Conservation (phyloP, 208 protist genomes). For the Trypanosoma vivax region DNA sequence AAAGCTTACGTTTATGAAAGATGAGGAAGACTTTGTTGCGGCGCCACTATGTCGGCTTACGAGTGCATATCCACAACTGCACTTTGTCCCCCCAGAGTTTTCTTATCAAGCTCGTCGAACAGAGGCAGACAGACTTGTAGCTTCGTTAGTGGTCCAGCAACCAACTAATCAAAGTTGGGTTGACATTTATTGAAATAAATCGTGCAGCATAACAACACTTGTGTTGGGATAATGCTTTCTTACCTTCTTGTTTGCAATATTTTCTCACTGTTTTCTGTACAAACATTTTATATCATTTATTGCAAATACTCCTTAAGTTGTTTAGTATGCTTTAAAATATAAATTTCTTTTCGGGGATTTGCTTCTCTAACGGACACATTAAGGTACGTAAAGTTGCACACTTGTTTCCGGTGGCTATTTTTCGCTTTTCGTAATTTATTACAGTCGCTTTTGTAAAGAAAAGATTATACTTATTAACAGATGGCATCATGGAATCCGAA, state of each 20-base stretch:
- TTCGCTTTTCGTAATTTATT: constrained; percentile 7
- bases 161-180: constrained; percentile 8
- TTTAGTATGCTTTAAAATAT: no score
- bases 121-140: constrained; percentile 14
- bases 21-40: neutral
- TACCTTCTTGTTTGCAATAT: neutral
- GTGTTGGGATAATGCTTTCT: neutral
- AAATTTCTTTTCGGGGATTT: no score
- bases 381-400: no score
- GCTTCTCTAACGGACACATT: no score
- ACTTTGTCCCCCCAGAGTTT: constrained; percentile 15
- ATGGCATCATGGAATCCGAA: constrained; percentile 27
- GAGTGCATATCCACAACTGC: constrained; percentile 5
- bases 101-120: constrained; percentile 11
- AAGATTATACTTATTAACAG: neutral
- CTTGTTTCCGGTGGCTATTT: neutral
- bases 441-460: constrained; percentile 3
- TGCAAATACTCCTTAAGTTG: no score
- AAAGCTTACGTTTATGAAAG: constrained; percentile 1
- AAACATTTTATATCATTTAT: no score
- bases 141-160: constrained; percentile 1
- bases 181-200: constrained; percentile 3
- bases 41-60: neutral
- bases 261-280: constrained; percentile 8
- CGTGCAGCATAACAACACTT: neutral